Conservation (phyloP, 2,329 filamentous ascomycete genomes). For the Aureobasidium sp. region DNA sequence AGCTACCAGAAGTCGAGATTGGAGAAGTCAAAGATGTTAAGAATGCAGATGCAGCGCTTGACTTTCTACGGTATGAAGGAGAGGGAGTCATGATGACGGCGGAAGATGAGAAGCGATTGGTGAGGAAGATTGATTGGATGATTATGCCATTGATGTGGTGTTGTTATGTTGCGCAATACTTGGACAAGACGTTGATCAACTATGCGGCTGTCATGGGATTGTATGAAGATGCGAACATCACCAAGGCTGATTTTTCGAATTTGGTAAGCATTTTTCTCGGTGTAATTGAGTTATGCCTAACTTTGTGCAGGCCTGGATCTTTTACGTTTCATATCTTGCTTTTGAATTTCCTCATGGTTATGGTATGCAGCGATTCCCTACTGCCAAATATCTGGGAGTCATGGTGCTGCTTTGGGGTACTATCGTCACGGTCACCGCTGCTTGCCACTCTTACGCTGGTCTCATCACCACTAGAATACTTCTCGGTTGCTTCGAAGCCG, state of each 20-base stretch:
- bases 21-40: conserved; percentile 32
- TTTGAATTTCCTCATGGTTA: conserved; percentile 49
- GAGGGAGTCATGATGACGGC: conserved; percentile 26
- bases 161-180: conserved; percentile 44
- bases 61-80: conserved; percentile 34
- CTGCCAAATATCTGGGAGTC: conserved; percentile 57
- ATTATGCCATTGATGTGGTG: conserved; percentile 45
- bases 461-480: conserved; percentile 57
- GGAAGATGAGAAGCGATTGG: conserved; percentile 30
- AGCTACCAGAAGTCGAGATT: conserved; percentile 16
- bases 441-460: conserved; percentile 56
- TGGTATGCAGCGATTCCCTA: conserved; percentile 59
- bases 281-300: conserved; percentile 19
- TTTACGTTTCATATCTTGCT: conserved; percentile 41
- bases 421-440: conserved; percentile 54
- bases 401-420: conserved; percentile 52
- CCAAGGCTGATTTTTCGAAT: conserved; percentile 39
- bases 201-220: conserved; percentile 49
- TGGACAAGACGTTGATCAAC: conserved; percentile 46
- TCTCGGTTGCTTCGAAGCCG: conserved; percentile 60
- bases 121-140: conserved; percentile 44
- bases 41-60: conserved; percentile 35
- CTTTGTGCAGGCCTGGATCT: conserved; percentile 31
- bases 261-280: conserved; percentile 22
- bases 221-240: conserved; percentile 38